A percentile compares a stretch with the other conserved stretches of the same genome.
Evolutionary conservation across 805 yeast genomes (phyloP).

Genomic region (Candida hungchunana): DNA sequence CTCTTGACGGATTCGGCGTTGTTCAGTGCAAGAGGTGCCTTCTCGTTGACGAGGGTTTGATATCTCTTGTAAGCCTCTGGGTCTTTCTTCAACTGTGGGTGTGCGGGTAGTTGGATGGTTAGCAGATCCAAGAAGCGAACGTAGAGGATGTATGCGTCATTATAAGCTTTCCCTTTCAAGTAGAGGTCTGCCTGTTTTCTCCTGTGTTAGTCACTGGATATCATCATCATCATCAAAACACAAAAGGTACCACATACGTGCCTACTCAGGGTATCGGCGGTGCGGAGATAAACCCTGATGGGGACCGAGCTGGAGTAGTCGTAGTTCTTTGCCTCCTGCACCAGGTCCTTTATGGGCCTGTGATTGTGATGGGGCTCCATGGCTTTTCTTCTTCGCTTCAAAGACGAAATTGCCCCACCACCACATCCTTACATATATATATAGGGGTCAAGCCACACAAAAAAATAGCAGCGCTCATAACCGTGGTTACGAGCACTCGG

Average conservation of each 20-base stretch:
- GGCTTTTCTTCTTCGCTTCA: no score
- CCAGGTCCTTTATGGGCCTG: constrained; percentile 31
- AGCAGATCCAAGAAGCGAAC: constrained; percentile 56
- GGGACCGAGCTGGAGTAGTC: constrained; percentile 49
- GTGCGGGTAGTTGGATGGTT: constrained; percentile 41
- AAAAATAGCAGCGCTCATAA: no score
- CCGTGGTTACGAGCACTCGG: no score
- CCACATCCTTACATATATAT: no score
- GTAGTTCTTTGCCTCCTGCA: constrained; percentile 47
- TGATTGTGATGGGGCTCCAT: no score
- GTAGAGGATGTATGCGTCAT: constrained; percentile 53
- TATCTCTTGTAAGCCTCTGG: constrained; percentile 16
- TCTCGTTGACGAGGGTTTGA: constrained; percentile 17
- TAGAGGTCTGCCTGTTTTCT: constrained; percentile 37
- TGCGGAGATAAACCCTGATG: constrained; percentile 50
- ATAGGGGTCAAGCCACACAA: no score
- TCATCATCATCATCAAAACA: not conserved
- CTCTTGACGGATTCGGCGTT: constrained; percentile 26
- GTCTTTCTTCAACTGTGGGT: constrained; percentile 38
- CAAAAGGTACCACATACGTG: constrained; percentile 33
- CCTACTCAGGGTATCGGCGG: constrained; percentile 43
- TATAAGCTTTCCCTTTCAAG: constrained; percentile 37
- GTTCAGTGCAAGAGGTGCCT: constrained; percentile 20
- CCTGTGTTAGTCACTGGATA: constrained; percentile 4
- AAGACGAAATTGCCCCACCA: no score